phyloP scores from a whole-genome alignment of 495 filamentous ascomycete species.

The Hypoxylon crocopeplum region DNA sequence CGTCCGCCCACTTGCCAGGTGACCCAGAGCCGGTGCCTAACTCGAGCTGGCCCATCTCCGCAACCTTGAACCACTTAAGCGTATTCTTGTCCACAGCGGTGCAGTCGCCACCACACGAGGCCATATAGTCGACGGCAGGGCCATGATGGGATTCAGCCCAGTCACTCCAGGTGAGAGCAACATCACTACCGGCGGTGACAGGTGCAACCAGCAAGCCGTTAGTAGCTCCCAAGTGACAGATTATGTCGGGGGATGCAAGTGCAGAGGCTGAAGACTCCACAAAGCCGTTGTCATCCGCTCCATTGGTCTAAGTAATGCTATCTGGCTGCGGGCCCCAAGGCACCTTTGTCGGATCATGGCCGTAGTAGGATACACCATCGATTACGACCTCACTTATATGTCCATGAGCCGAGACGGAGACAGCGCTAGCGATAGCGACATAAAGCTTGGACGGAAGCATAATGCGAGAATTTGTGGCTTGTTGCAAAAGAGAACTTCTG shows the following conservation, averaged over 20 bases:
- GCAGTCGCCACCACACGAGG: slow-evolving; percentile 71
- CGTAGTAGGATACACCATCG: slow-evolving; percentile 59
- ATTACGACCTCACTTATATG: slow-evolving; percentile 63
- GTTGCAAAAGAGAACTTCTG: too few species aligned
- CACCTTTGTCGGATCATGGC: slow-evolving; percentile 51
- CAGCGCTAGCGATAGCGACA: slow-evolving; percentile 57
- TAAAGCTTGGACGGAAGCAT: slow-evolving; percentile 37
- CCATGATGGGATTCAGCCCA: slow-evolving; percentile 54
- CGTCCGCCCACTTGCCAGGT: slow-evolving; percentile 68
- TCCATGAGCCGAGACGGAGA: slow-evolving; percentile 66
- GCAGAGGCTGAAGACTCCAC: slow-evolving; percentile 57
- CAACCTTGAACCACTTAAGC: slow-evolving; percentile 72
- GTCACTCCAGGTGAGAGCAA: slow-evolving; percentile 52
- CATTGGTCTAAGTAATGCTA: slow-evolving; percentile 60
- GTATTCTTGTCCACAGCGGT: slow-evolving; percentile 62
- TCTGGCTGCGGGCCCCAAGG: slow-evolving; percentile 52
- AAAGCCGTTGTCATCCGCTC: slow-evolving; percentile 66
- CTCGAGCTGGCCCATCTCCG: slow-evolving; percentile 57
- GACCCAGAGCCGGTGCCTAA: slow-evolving; percentile 37
- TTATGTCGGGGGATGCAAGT: slow-evolving; percentile 53
- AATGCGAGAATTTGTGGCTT: too few species aligned
- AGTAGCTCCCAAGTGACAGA: slow-evolving; percentile 56
- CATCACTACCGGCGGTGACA: slow-evolving; percentile 52
- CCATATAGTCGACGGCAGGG: slow-evolving; percentile 61
- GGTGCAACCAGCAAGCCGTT: slow-evolving; percentile 49